Base-by-base conservation (phyloP, 139 green algal species). In the Picochlorum sp. region DNA sequence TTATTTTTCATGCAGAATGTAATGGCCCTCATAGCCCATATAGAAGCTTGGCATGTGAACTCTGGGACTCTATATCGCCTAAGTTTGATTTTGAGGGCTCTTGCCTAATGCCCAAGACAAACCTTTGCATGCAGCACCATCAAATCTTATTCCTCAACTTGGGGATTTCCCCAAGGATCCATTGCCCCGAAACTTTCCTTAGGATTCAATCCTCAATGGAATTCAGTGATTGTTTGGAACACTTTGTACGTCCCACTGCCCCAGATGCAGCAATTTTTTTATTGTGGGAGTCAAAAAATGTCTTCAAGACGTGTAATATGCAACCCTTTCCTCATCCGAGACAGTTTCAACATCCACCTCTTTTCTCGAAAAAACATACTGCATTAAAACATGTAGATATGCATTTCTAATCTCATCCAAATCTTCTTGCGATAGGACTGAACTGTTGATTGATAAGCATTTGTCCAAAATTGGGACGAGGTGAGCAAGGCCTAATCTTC, bases 211-310 rank as follows among this genome's bases (percentile, higher is more conserved):
- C 30, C 5, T 11, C 8, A 41, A 41, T 9, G 34, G n/a, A 41
- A 41, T 4, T 41, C 34, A 11, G 8, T 11, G 8, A 41, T 26
- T 20, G 30, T 23, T 5, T 20, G 7, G 28, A n/a, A 30, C 28
- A 30, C 28, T 30, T n/a, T 30, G 28, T 20, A 11, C 69, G 60
- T 38, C 67, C 24, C 2, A 31, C 3, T 21, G 65, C 58, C 24
- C 76, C 66, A 63, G 81, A 57, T 2, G 62, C 63, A 24, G 77
- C 77, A 28, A 84, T 16, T 6, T 41, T 31, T 16, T 80, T 65
- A 18, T 73, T 57, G 6, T 76, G 3, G 13, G 59, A 50, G 24
- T 56, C 62, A 24, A 11, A n/a, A 41, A 11, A 41, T 13, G 8
- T 41, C 34, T n/a, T 41, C 34, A 9, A 41, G 8, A 41, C 34